phyloP scores from a whole-genome alignment of 768 basidiomycete species.

The Podaxis sp. region DNA sequence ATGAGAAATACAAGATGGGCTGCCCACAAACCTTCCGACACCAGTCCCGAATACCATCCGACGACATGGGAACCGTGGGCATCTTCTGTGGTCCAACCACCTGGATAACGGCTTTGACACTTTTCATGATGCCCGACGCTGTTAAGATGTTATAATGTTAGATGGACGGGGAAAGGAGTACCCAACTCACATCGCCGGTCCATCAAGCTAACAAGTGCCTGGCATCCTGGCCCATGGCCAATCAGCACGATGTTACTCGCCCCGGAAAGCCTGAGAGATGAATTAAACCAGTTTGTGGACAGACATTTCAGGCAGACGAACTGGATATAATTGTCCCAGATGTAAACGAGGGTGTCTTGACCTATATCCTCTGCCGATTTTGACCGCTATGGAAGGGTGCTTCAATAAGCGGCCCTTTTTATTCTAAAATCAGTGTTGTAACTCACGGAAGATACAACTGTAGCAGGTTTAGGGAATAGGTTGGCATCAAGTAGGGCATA shows the following conservation, averaged over 20 bases:
- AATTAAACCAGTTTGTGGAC: neutral
- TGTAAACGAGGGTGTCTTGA: conserved; percentile 68
- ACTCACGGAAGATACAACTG: neutral
- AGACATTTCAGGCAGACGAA: conserved; percentile 26
- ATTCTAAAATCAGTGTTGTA: neutral
- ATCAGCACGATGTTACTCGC: conserved; percentile 77
- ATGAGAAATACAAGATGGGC: neutral
- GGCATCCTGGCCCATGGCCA: conserved; percentile 85
- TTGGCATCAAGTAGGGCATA: conserved; percentile 88
- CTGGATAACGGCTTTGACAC: conserved; percentile 74
- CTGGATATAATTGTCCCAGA: conserved; percentile 98
- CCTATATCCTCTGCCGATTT: conserved; percentile 46
- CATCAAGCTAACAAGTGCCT: conserved; percentile 72
- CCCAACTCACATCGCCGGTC: conserved; percentile 61
- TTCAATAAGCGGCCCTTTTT: neutral
- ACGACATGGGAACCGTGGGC: conserved; percentile 53
- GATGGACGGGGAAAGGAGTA: neutral
- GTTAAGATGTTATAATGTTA: conserved; percentile 9
- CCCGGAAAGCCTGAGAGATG: conserved; percentile 56
- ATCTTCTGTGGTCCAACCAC: conserved; percentile 67
- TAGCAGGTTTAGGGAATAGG: conserved; percentile 62
- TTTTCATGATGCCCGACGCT: conserved; percentile 55
- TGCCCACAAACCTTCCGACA: conserved; percentile 57
- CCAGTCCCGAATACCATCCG: conserved; percentile 65
- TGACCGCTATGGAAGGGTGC: conserved; percentile 29